phyloP scores from a whole-genome alignment of 768 basidiomycete genomes.

The Leccinellum luteum region DNA sequence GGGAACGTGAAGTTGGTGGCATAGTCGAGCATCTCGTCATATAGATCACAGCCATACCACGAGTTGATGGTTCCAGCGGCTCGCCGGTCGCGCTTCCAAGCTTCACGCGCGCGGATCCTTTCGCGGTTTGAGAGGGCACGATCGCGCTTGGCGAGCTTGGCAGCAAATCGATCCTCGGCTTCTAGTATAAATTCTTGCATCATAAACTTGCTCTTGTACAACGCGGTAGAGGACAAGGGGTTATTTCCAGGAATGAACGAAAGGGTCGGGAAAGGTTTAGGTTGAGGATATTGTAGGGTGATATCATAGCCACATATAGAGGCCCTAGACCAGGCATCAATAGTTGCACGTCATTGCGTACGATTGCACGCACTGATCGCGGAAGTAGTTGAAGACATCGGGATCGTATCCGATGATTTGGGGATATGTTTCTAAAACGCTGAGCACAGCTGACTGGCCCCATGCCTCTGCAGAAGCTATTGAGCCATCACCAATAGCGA shows the following conservation, averaged over 20 bases:
- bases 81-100: constrained; percentile 47
- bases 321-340: constrained; percentile 37
- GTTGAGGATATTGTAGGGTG: constrained; percentile 68
- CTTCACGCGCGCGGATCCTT: constrained; percentile 22
- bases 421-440: constrained; percentile 68
- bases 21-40: constrained; percentile 68
- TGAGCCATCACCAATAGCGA: constrained; percentile 70
- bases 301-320: constrained; percentile 64
- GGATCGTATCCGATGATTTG: constrained; percentile 73
- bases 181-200: constrained; percentile 22
- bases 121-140: constrained; percentile 23
- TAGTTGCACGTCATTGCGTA: not conserved
- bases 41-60: constrained; percentile 66
- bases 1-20: constrained; percentile 71
- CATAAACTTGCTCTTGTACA: constrained; percentile 18
- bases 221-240: not conserved
- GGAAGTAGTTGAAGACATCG: constrained; percentile 65
- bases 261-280: constrained; percentile 44
- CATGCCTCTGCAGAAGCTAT: constrained; percentile 52
- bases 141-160: constrained; percentile 22
- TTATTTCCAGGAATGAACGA: constrained; percentile 16
- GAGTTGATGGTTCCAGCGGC: constrained; percentile 52
- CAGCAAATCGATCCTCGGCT: constrained; percentile 18
- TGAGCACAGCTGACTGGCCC: constrained; percentile 53
- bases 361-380: constrained; percentile 51